Evolutionary conservation across 805 yeast species (phyloP), one percentile per base, ranked within the genome.

Genomic region (Candida pseudofarinosa): DNA sequence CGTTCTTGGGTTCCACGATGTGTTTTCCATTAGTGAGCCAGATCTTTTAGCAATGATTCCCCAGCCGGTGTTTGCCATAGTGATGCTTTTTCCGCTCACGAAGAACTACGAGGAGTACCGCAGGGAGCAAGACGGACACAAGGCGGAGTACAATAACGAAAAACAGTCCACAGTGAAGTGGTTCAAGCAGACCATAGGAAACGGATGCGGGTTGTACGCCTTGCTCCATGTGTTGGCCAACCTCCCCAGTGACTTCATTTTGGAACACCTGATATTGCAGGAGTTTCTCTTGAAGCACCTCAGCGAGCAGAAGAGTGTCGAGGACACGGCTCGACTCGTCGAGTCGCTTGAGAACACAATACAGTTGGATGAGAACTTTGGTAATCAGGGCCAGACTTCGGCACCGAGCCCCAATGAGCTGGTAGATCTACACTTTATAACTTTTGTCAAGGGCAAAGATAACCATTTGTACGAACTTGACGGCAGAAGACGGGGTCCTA

Each of bases 171-270:
- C 62, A 8, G 68, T 81, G 13, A 50, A 74, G n/a, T 93, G 98
- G 97, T 79, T 82, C 53, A 80, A 79, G 51, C 99, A 91, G 56
- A 81, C 89, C 0, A 79, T 93, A 14, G 79, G 77, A 48, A 91
- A 91, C 59, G 95, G 95, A 0, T 91, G 99, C 67, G 99, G 99
- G 4, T 74, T 95, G 26, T 88, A 85, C 62, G 98, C 96, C 0
- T 60, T 93, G 37, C 65, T 91, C 17, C 97, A 91, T 54, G 48
- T 67, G 1, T 54, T 77, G 31, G 50, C 70, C 26, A 78, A 78
- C 50, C 51, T 78, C 37, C 76, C 81, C 1, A 44, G 54, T 3
- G 77, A 74, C 18, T 59, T 76, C 26, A 60, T 76, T 6, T 62
- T 76, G 14, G 53, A 63, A 6, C 67, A 71, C 40, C 67, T 62